These are phyloP conservation scores for Forsythia viridissima DNA, from an alignment of 257 asterid species.

Conservation along the genomic window DNA sequence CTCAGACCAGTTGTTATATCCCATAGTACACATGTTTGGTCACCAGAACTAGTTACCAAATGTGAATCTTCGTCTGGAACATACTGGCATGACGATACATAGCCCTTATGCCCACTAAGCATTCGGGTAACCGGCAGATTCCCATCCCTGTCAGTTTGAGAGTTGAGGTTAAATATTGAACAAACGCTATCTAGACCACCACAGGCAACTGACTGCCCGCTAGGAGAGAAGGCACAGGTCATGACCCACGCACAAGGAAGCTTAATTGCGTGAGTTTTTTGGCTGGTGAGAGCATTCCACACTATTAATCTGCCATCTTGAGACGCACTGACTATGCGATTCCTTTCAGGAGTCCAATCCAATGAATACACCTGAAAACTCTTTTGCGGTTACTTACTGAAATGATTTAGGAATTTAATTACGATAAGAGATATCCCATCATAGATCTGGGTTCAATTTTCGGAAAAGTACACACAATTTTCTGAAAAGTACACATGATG, in stretches of 20 bases:
- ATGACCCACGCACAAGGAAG: slow-evolving; percentile 98
- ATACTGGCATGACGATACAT: slow-evolving; percentile 92
- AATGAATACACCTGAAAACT: slow-evolving; percentile 79
- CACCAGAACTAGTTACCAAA: slow-evolving; percentile 92
- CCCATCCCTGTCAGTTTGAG: slow-evolving; percentile 81
- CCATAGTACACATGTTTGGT: slow-evolving; percentile 94
- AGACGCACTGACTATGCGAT: slow-evolving; percentile 96
- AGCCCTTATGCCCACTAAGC: slow-evolving; percentile 95
- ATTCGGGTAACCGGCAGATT: slow-evolving; percentile 77
- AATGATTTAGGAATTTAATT: not conserved
- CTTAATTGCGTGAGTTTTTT: slow-evolving; percentile 91
- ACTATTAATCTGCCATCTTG: slow-evolving; percentile 97
- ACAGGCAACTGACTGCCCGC: slow-evolving; percentile 91
- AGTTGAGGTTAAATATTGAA: slow-evolving; percentile 87
- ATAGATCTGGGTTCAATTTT: not conserved
- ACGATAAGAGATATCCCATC: not conserved
- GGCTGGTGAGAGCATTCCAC: slow-evolving; percentile 99
- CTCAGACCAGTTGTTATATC: slow-evolving; percentile 95
- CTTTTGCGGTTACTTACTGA: slow-evolving; percentile 17
- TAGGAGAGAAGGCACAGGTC: slow-evolving; percentile 97
- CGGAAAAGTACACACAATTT: not conserved
- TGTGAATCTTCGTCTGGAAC: slow-evolving; percentile 93
- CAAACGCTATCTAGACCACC: slow-evolving; percentile 98
- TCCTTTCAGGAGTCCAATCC: slow-evolving; percentile 96
- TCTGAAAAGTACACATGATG: not conserved